Conservation (phyloP, 2,329 filamentous ascomycete species). For the Chaetoscypha palmicola region DNA sequence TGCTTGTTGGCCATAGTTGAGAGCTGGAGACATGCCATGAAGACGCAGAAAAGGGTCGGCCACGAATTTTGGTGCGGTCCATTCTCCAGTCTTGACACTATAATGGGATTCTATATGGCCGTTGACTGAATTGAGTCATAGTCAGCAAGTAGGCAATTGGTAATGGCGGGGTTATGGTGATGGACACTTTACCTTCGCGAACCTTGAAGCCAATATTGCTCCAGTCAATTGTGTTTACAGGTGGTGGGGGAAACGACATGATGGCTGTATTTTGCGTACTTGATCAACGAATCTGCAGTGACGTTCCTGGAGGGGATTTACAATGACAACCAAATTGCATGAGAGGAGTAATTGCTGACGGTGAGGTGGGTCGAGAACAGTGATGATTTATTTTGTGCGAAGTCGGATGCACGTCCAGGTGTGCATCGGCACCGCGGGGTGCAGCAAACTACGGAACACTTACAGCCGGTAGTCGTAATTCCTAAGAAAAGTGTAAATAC, state of each 20-base stretch:
- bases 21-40: slow-evolving; percentile 88
- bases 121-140: slow-evolving; percentile 56
- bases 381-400: slow-evolving; percentile 9
- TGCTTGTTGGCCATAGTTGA: slow-evolving; percentile 97
- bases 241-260: slow-evolving; percentile 64
- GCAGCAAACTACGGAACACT: too few relatives aligned
- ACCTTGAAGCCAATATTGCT: slow-evolving; percentile 86
- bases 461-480: too few relatives aligned
- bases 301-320: too few relatives aligned
- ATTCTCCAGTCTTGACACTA: slow-evolving; percentile 65
- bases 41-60: slow-evolving; percentile 77
- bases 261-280: too few relatives aligned
- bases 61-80: slow-evolving; percentile 73
- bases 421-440: too few relatives aligned
- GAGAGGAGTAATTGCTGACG: not conserved
- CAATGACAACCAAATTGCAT: not conserved
- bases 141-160: slow-evolving; percentile 1
- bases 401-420: not conserved
- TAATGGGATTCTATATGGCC: slow-evolving; percentile 89
- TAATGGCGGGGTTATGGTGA: slow-evolving; percentile 5
- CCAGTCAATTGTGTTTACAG: slow-evolving; percentile 83
- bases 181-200: slow-evolving; percentile 62
- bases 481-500: too few relatives aligned
- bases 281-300: too few relatives aligned
- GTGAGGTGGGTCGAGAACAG: too few relatives aligned